Evolutionary conservation across 1,284 basidiomycete species (phyloP).

Genomic region (Cryptococcus sp.): DNA sequence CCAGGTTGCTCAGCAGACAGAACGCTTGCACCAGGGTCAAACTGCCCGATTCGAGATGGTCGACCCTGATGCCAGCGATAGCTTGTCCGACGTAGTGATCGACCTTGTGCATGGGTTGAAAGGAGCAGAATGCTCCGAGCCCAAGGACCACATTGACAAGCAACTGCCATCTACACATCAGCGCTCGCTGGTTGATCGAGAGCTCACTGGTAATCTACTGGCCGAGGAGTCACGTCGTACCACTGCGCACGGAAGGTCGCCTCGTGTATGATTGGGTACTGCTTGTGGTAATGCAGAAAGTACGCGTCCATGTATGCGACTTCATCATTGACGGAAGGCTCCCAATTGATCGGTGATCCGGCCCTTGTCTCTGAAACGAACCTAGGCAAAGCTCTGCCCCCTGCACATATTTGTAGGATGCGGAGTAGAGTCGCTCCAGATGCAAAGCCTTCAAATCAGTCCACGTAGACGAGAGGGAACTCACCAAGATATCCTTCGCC

Average conservation of each 20-base stretch:
- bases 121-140: slow-evolving; percentile 29
- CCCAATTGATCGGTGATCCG: slow-evolving; percentile 7
- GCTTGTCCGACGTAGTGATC: slow-evolving; percentile 28
- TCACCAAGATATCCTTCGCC: too few relatives aligned
- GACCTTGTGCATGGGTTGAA: slow-evolving; percentile 22
- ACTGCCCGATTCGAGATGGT: slow-evolving; percentile 27
- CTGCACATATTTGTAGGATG: slow-evolving; percentile 23
- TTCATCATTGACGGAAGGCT: slow-evolving; percentile 8
- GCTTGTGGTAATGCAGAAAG: slow-evolving; percentile 29
- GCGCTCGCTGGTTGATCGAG: not conserved
- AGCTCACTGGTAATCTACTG: slow-evolving; percentile 19
- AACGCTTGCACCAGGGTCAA: slow-evolving; percentile 33
- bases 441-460: slow-evolving; percentile 20
- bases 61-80: slow-evolving; percentile 11
- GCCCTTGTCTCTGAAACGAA: not conserved
- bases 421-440: slow-evolving; percentile 27
- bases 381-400: slow-evolving; percentile 8
- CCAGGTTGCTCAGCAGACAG: slow-evolving; percentile 30
- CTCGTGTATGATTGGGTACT: slow-evolving; percentile 37
- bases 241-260: slow-evolving; percentile 32
- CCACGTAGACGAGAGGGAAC: too few relatives aligned
- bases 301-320: slow-evolving; percentile 24
- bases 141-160: slow-evolving; percentile 25
- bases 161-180: slow-evolving; percentile 21
- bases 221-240: slow-evolving; percentile 24